A percentile compares a stretch with the other conserved stretches of the same genome.
These are phyloP conservation scores for Chytriomyces confervae DNA, from an alignment of 192 early-diverging fungal genomes.

Conservation along the genomic window DNA sequence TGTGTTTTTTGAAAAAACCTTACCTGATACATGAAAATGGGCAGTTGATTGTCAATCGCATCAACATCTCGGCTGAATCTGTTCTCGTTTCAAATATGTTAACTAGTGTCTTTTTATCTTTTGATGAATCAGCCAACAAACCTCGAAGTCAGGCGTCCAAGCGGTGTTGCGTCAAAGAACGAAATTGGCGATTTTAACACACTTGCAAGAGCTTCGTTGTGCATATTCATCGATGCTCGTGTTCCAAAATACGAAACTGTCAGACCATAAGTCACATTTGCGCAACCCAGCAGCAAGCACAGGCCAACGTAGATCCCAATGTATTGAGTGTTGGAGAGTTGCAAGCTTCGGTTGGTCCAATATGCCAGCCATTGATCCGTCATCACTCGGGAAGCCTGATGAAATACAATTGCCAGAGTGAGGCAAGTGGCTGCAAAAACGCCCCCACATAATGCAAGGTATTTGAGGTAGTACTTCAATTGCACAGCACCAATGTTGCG, in stretches of 20 bases:
- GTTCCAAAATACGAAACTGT: constrained; percentile 55
- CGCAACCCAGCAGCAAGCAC: constrained; percentile 22
- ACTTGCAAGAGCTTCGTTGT: constrained; percentile 20
- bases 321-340: constrained; percentile 23
- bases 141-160: constrained; percentile 41
- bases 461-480: constrained; percentile 2
- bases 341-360: constrained; percentile 48
- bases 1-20: too few relatives aligned
- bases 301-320: constrained; percentile 35
- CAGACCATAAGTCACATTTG: constrained; percentile 31
- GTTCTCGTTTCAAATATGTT: background rate
- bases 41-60: constrained; percentile 10
- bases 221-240: constrained; percentile 22
- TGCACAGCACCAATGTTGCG: constrained; percentile 75
- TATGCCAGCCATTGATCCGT: constrained; percentile 61
- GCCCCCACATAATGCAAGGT: constrained; percentile 17
- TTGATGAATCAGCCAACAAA: background rate
- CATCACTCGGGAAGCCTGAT: constrained; percentile 59
- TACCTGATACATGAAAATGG: constrained; percentile 7
- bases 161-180: constrained; percentile 48
- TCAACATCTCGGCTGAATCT: constrained; percentile 17
- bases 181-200: constrained; percentile 34
- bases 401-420: constrained; percentile 48
- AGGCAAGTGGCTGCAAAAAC: background rate
- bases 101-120: background rate